Conservation (phyloP, 2,329 filamentous ascomycete species). For the Nemania sp. region DNA sequence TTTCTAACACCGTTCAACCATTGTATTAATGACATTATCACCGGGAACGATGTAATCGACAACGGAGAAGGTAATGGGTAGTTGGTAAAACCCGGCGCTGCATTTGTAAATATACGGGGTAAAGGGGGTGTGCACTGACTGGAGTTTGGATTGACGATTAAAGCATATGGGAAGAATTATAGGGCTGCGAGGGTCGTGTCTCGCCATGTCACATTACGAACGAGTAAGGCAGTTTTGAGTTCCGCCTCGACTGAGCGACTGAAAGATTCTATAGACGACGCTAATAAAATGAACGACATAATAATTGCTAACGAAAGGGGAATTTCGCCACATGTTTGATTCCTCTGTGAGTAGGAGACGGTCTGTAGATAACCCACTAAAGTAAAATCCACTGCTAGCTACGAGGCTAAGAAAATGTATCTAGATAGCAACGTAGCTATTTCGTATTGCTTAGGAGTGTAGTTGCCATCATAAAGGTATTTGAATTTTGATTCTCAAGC, state of each 20-base stretch:
- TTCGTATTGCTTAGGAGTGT: no score
- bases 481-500: background rate
- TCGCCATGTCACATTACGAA: slow-evolving; percentile 34
- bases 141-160: slow-evolving; percentile 48
- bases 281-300: slow-evolving; percentile 37
- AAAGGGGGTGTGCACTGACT: slow-evolving; percentile 41
- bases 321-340: background rate
- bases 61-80: slow-evolving; percentile 40
- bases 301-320: slow-evolving; percentile 22
- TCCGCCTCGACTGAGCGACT: slow-evolving; percentile 17
- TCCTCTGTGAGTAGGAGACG: no score
- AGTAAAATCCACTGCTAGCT: no score
- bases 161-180: slow-evolving; percentile 41
- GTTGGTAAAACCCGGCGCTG: slow-evolving; percentile 37
- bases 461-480: background rate
- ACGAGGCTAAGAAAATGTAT: no score
- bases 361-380: no score
- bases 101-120: slow-evolving; percentile 45
- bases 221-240: slow-evolving; percentile 31
- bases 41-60: slow-evolving; percentile 45
- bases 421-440: no score
- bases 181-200: slow-evolving; percentile 25
- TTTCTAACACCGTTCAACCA: slow-evolving; percentile 40
- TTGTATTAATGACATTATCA: slow-evolving; percentile 51
- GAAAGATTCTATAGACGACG: slow-evolving; percentile 34